These are phyloP conservation scores for Phyllostachys edulis DNA, from an alignment of 176 grass and related monocot genomes.

Conservation along the genomic window DNA sequence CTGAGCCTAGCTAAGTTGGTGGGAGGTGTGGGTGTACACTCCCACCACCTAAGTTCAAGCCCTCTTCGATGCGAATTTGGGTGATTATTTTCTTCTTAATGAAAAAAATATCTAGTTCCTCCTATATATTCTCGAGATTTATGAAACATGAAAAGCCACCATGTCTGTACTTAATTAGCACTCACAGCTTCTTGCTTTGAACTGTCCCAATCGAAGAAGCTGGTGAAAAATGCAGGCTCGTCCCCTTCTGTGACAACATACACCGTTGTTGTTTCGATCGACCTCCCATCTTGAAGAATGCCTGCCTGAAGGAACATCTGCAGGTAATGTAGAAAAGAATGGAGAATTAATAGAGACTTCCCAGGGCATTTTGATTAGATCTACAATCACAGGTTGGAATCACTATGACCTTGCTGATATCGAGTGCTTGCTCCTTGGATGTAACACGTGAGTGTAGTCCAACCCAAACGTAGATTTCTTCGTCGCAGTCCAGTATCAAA, in stretches of 20 bases:
- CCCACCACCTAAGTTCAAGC: too few species aligned
- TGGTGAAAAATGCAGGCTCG: constrained; percentile 79
- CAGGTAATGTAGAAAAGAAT: constrained; percentile 19
- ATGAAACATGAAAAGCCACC: background rate
- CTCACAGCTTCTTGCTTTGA: constrained; percentile 56
- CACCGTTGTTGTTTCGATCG: constrained; percentile 47
- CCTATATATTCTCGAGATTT: background rate
- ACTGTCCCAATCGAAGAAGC: constrained; percentile 76
- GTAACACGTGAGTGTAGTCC: constrained; percentile 54
- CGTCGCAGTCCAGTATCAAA: constrained; percentile 64
- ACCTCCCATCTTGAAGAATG: constrained; percentile 29
- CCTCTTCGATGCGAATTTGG: too few species aligned
- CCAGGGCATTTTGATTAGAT: background rate
- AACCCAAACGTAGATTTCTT: constrained; percentile 76
- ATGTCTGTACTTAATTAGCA: constrained; percentile 2
- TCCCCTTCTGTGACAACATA: constrained; percentile 73
- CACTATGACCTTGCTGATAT: constrained; percentile 57
- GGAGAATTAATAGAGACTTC: background rate
- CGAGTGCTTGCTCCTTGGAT: constrained; percentile 55
- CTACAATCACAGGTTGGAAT: background rate
- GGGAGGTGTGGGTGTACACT: too few species aligned
- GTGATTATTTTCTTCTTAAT: too few species aligned
- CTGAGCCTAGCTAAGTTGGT: too few species aligned
- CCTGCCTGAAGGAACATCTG: constrained; percentile 72
- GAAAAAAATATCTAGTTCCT: too few species aligned